A percentile compares a stretch with the other conserved stretches of the same genome.
phyloP scores from a whole-genome alignment of 164 flowering plant species.

The Vitis riparia region DNA sequence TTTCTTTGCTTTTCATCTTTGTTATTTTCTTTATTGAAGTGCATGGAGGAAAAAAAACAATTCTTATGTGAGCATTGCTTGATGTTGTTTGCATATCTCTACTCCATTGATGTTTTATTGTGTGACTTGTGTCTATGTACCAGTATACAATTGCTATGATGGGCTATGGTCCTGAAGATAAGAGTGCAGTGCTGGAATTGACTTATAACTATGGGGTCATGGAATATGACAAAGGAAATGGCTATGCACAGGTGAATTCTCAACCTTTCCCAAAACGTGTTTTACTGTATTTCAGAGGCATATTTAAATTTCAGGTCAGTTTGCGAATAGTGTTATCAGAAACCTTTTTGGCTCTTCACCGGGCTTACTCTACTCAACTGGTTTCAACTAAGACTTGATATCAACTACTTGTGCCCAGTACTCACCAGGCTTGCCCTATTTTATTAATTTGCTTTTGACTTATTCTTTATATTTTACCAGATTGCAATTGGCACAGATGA shows the following conservation, averaged over 20 bases:
- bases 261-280: neutral
- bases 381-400: too few relatives aligned
- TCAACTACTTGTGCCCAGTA: too few relatives aligned
- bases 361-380: neutral
- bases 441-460: neutral
- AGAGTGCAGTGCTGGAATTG: conserved; percentile 40
- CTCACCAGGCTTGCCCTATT: neutral
- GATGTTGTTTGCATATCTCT: conserved; percentile 1
- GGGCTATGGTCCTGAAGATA: conserved; percentile 55
- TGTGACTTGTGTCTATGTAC: neutral
- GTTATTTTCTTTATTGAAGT: too few relatives aligned
- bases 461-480: conserved; percentile 18
- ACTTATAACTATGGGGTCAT: conserved; percentile 50
- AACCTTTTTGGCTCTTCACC: neutral
- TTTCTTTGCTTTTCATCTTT: neutral
- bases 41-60: too few relatives aligned
- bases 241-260: conserved; percentile 41
- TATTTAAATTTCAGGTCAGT: too few relatives aligned
- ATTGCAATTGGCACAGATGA: conserved; percentile 49
- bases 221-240: conserved; percentile 51
- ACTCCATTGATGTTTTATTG: neutral
- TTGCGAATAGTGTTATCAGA: neutral
- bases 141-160: conserved; percentile 42
- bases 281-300: neutral
- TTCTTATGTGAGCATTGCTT: neutral